Evolutionary conservation across 305 asterid genomes (phyloP), one percentile per base, ranked within the genome.

Genomic region (Fraxinus nigra): DNA sequence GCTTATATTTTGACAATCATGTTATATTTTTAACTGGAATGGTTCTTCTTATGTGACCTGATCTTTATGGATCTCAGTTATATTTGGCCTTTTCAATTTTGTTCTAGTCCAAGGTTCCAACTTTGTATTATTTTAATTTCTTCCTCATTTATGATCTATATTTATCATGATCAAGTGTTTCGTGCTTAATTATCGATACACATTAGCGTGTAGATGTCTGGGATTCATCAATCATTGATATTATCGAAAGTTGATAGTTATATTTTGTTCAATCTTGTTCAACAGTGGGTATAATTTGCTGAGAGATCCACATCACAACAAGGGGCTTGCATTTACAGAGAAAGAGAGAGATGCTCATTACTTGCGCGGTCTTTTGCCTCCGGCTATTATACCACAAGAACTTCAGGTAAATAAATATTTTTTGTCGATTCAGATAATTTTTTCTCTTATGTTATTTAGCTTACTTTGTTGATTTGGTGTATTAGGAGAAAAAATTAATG

Each of bases 331-430:
- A 0, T 93, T 93, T 82, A 88, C 94, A 10, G 97, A 91, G 83
- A 90, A 76, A 51, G 98, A 95, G 86, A 89, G 98, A 86, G 97
- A 92, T 81, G 88, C 95, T 79, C 97, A 93, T 82, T 95, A 95
- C 91, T 86, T 95, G 89, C 89, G 90, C 1, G 97, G 98, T n/a
- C 97, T 95, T 84, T 87, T 93, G 32, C 98, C 98, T 67, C 98
- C 98, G 0, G 0, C 72, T 28, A 70, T 90, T 84, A 2, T 75
- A 0, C 30, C 92, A 22, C 98, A 95, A 70, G 93, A 93, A 65
- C 97, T 95, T 87, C 98, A 93, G 97, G 98, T 87, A 78, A 24
- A 1, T 38, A 59, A 59, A 7, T 18, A 59, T 7, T 20, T 59
- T 59, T n/a, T 22, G 24, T 20, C 30, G 20, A 0, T 7, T 2